A percentile compares a stretch with the other conserved stretches of the same genome.
Conservation (phyloP, 257 asterid species). For the Pogostemon cablin region DNA sequence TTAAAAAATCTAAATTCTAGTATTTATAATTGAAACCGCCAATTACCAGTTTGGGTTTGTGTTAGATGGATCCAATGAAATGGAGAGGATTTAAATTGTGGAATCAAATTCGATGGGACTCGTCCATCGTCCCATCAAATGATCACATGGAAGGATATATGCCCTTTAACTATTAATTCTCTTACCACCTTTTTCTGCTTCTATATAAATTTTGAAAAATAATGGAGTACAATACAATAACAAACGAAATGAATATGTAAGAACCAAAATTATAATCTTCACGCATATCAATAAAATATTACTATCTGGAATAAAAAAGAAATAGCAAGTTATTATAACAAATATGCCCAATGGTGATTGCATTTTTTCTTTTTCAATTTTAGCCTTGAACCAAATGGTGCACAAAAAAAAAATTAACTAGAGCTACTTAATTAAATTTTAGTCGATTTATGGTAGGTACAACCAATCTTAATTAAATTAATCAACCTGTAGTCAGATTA, state of each 20-base stretch:
- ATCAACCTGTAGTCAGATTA: constrained; percentile 10
- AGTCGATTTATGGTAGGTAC: constrained; percentile 8
- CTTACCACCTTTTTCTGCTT: background rate
- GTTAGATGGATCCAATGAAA: background rate
- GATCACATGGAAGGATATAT: constrained; percentile 19
- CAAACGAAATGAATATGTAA: no score
- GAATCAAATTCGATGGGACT: constrained; percentile 17
- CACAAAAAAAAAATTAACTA: background rate
- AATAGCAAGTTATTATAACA: background rate
- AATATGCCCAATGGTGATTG: background rate
- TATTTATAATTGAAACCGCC: no score
- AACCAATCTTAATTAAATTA: constrained; percentile 20
- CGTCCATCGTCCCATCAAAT: constrained; percentile 16
- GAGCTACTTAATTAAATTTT: no score
- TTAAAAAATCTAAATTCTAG: no score
- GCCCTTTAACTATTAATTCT: background rate
- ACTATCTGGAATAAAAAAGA: background rate
- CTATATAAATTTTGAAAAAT: no score
- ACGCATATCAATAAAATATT: no score
- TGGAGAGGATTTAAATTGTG: background rate
- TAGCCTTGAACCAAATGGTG: background rate
- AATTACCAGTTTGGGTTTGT: no score
- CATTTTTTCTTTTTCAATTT: background rate
- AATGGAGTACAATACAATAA: no score
- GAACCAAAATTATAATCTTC: no score